Conservation (phyloP, 2,329 filamentous ascomycete genomes). For the Cordyceps cateniannulata region DNA sequence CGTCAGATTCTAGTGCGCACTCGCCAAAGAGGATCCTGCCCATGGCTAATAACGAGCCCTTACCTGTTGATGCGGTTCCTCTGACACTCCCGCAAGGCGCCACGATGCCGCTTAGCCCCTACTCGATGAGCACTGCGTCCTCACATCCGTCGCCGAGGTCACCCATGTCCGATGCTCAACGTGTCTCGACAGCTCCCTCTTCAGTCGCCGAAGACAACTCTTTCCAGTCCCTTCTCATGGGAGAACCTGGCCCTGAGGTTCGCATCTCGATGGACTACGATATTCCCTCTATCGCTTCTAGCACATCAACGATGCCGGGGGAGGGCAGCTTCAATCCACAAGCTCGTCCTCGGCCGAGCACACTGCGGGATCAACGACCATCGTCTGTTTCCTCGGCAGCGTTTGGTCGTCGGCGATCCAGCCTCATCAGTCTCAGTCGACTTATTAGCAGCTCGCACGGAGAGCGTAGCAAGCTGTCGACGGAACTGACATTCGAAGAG, state of each 20-base stretch:
- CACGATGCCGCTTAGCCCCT: constrained; percentile 53
- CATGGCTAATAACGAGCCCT: constrained; percentile 15
- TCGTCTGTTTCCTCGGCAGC: constrained; percentile 55
- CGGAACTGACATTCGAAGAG: constrained; percentile 57
- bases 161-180: constrained; percentile 61
- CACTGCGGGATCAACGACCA: constrained; percentile 50
- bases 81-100: constrained; percentile 33
- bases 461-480: constrained; percentile 67
- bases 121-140: constrained; percentile 56
- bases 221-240: constrained; percentile 64
- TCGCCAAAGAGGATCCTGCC: constrained; percentile 37
- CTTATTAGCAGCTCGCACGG: constrained; percentile 70
- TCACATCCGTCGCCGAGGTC: constrained; percentile 66
- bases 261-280: constrained; percentile 64
- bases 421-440: constrained; percentile 69
- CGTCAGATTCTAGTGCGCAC: constrained; percentile 35
- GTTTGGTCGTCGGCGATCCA: constrained; percentile 65
- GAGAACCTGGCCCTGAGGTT: constrained; percentile 66
- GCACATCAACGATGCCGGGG: constrained; percentile 69
- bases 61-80: constrained; percentile 3
- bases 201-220: constrained; percentile 65
- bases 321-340: constrained; percentile 49
- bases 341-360: constrained; percentile 42
- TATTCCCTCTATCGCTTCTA: constrained; percentile 67
- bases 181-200: constrained; percentile 69